Evolutionary conservation across 768 basidiomycete genomes (phyloP), one percentile per base, ranked within the genome.

Genomic region (Rhizopogon vinicolor): DNA sequence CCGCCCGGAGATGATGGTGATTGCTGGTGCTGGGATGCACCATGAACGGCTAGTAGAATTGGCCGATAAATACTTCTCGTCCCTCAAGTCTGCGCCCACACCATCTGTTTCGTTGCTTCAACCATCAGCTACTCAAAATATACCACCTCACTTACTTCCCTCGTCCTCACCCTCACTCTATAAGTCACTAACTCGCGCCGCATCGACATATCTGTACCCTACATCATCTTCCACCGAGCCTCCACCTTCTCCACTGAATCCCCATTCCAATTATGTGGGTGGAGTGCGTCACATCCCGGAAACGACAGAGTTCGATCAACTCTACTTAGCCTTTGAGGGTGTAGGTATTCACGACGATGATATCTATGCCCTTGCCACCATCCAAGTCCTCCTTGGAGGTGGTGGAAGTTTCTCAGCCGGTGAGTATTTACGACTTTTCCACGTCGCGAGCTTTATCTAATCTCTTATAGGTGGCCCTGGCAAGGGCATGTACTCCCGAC

Each of bases 401-500:
- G 96, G 96, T 7, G 94, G 94, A 16, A 91, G 87, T 68, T 99
- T 99, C 79, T 97, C 94, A 37, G 96, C 96, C 14, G 91, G 85
- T 85, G 62, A 41, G 75, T 59, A 8, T 35, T 55, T 16, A 18
- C 28, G 52, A 29, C 57, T 19, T 50, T 6, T 18, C 22, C 8
- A 37, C 7, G 35, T 46, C 33, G 19, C 6, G 43, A 51, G 44
- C 52, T 41, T 53, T 35, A 50, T 51, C 49, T 53, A 52, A 61
- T 51, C 39, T 49, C 51, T 22, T 7, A 3, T 62, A 81, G 93
- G 96, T 60, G 96, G 96, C 3, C 96, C 96, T 2, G 96, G 96
- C 14, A 98, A 98, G 75, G 96, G 96, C 63, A 98, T 98, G 96
- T 98, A 97, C 78, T 93, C 94, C 35, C 87, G 96, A 25, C 74